phyloP scores from a whole-genome alignment of 225 moss, liverwort and hornwort species.

The Takakia lepidozioides region DNA sequence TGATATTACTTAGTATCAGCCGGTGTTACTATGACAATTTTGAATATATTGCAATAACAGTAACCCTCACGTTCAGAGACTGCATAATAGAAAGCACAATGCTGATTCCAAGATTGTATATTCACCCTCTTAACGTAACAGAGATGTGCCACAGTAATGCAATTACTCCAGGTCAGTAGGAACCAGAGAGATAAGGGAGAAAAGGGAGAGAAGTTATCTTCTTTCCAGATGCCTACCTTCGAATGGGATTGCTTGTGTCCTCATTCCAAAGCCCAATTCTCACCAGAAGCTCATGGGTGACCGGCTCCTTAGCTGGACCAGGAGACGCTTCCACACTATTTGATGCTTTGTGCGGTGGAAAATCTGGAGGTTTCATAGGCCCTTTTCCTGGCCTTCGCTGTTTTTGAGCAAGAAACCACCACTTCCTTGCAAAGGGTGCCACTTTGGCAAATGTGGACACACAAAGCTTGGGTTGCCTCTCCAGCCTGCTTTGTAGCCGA shows the following conservation, averaged over 20 bases:
- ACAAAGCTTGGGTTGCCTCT: background rate
- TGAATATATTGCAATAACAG: no score
- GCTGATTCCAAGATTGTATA: no score
- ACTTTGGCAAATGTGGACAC: conserved; percentile 16
- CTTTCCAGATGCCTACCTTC: conserved; percentile 13
- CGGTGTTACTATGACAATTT: no score
- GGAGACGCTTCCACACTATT: background rate
- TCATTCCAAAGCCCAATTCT: conserved; percentile 36
- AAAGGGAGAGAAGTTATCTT: no score
- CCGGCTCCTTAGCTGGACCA: conserved; percentile 5
- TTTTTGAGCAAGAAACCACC: conserved; percentile 39
- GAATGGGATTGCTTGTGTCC: conserved; percentile 18
- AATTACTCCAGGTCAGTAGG: no score
- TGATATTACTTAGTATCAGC: no score
- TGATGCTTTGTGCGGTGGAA: conserved; percentile 1
- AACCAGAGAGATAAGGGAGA: no score
- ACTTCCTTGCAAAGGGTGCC: conserved; percentile 46
- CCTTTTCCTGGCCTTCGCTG: conserved; percentile 13
- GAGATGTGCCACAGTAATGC: no score
- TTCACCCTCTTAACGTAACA: no score
- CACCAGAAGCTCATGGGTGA: conserved; percentile 23
- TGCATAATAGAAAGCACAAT: no score
- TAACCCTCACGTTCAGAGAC: no score
- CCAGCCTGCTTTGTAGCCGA: conserved; percentile 12
- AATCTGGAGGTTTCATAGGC: conserved; percentile 1